Evolutionary conservation across 768 basidiomycete genomes (phyloP), one percentile per base, ranked within the genome.

Genomic region (Pulveroboletus sp.): DNA sequence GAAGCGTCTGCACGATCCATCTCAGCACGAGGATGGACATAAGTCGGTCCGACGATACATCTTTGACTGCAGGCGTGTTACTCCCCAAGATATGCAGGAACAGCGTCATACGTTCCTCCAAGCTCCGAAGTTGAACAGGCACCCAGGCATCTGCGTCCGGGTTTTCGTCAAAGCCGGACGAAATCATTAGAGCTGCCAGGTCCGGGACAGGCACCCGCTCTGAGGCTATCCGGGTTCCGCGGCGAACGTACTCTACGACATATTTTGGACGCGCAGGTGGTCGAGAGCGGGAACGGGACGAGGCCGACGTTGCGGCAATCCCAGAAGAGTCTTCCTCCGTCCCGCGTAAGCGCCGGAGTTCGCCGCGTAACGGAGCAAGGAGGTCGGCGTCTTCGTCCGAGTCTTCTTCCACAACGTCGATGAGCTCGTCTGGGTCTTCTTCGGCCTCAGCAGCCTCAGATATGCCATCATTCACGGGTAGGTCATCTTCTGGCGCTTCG

Each of bases 311-410:
- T 8, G 66, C 57, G 33, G 26, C 47, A 30, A 30, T 10, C 7
- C 61, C 65, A 43, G 66, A 67, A 8, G 56, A 59, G 2, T 36
- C 15, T 31, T 69, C 70, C 4, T 73, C 74, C 3, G 77, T 69
- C 7, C 60, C 62, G 32, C 76, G 80, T 32, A 89, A 74, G 32
- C 79, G 78, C 44, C 81, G 69, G 18, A 90, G 69, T 49, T 81
- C 84, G 17, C 83, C 84, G 54, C 78, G 83, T 14, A 89, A 68
- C 28, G 85, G 84, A 7, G 84, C 86, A 8, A 89, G 73, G 17
- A 76, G 76, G 62, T 89, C 85, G 9, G 63, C 66, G 6, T 68
- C 65, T 38, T 53, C 59, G 38, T 69, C 77, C 31, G 78, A 77
- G 50, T 83, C 73, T 24, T 76, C 76, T 58, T 86, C 83, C 0